Evolutionary conservation across 1,139 yeast species (phyloP).

Genomic region (Candida tetrigidarum): DNA sequence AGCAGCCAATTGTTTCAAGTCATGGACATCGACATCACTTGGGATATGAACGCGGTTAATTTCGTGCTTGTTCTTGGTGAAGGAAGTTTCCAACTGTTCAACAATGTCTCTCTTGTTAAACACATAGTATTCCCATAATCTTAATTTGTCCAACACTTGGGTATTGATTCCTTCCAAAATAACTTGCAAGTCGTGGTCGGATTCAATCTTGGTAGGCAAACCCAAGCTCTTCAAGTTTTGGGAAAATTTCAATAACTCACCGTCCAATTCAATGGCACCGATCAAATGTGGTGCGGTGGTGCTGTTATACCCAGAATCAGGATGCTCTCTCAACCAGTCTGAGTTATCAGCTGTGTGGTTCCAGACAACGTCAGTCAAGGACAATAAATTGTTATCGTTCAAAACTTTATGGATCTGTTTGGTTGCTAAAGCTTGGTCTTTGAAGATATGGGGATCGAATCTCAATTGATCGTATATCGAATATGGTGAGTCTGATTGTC

Average conservation of each 20-base stretch:
- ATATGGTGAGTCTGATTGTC: constrained; percentile 90
- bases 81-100: constrained; percentile 38
- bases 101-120: constrained; percentile 53
- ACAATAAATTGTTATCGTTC: constrained; percentile 60
- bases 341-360: constrained; percentile 96
- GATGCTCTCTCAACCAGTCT: constrained; percentile 79
- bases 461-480: constrained; percentile 84
- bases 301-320: constrained; percentile 87
- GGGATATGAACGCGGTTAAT: constrained; percentile 37
- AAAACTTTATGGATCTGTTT: constrained; percentile 44
- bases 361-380: constrained; percentile 91
- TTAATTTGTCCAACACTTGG: constrained; percentile 67
- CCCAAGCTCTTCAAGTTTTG: constrained; percentile 54
- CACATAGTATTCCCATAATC: constrained; percentile 89
- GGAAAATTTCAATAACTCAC: constrained; percentile 66
- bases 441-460: constrained; percentile 72
- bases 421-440: constrained; percentile 37
- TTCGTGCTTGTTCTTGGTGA: constrained; percentile 30
- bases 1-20: constrained; percentile 50
- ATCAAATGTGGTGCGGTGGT: constrained; percentile 88
- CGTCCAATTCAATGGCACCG: constrained; percentile 86
- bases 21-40: constrained; percentile 29
- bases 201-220: constrained; percentile 58
- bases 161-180: constrained; percentile 68
- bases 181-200: constrained; percentile 55